Evolutionary conservation across 345 rosid genomes (phyloP), one percentile per base, ranked within the genome.

Genomic region (Hibiscus syriacus): DNA sequence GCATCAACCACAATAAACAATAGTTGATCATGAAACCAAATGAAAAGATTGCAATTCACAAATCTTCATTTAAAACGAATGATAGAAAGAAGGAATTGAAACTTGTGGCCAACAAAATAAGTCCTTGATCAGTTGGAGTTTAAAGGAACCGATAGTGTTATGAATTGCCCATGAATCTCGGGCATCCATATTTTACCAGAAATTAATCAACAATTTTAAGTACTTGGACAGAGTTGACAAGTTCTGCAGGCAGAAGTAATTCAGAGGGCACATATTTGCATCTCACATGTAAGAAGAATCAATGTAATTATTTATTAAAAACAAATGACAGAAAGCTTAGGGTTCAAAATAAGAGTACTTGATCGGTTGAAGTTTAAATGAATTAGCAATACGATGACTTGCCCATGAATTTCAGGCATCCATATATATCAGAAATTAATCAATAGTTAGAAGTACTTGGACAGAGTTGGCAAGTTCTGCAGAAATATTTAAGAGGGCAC

Each of bases 251-350:
- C 36, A 32, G 36, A 32, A 32, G 36, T 32, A 5, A 32, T 32
- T 32, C 36, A 32, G 36, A 32, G 36, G 36, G 36, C 7, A 32
- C 36, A 17, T 11, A 43, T n/a, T n/a, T n/a, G n/a, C n/a, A n/a
- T n/a, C n/a, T n/a, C n/a, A n/a, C n/a, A n/a, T n/a, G n/a, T n/a
- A n/a, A n/a, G n/a, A n/a, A n/a, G 95, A 73, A 76, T 82, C 86
- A 32, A 82, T 64, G 57, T 87, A 89, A 32, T 32, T 17, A 9
- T 17, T 8, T 0, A 16, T 46, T 27, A 46, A 16, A 27, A 45
- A 16, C 41, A 17, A 45, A 45, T 25, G 19, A 9, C 2, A 54
- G n/a, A 54, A 9, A 26, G 6, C 41, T 46, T 64, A 20, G 61
- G 55, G 27, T 20, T 52, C 26, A 49, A 52, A 52, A 25, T 52